Percentiles rank a stretch among this genome's conserved stretches.
Conservation (phyloP, 2,329 filamentous ascomycete genomes). For the Nemania serpens region DNA sequence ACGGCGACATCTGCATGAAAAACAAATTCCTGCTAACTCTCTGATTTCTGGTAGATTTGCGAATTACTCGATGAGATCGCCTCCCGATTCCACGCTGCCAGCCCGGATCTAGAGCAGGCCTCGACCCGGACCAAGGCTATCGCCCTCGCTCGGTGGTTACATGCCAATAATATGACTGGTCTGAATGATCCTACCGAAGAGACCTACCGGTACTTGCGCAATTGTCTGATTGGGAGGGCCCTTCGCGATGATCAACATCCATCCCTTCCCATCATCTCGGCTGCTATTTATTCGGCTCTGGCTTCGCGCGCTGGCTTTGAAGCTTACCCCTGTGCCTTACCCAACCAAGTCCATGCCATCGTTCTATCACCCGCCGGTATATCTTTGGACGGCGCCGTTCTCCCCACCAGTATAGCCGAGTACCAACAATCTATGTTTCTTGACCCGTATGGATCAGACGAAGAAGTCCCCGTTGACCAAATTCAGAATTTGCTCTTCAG, state of each 20-base stretch:
- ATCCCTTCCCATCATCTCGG: conserved; percentile 84
- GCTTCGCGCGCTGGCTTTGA: conserved; percentile 75
- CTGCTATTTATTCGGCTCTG: conserved; percentile 82
- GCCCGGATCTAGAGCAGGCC: conserved; percentile 58
- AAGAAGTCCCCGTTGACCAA: conserved; percentile 65
- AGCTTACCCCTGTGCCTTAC: conserved; percentile 79
- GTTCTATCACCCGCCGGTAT: conserved; percentile 65
- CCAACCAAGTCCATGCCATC: conserved; percentile 83
- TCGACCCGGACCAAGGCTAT: conserved; percentile 71
- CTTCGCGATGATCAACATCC: conserved; percentile 74
- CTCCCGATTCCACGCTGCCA: conserved; percentile 55
- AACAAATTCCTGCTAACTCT: not conserved
- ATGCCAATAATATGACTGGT: conserved; percentile 70
- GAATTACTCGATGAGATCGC: conserved; percentile 69
- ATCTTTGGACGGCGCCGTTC: conserved; percentile 60
- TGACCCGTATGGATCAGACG: conserved; percentile 75
- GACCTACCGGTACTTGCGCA: conserved; percentile 79
- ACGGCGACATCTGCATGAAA: not conserved
- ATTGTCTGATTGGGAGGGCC: conserved; percentile 86
- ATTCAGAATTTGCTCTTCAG: conserved; percentile 64
- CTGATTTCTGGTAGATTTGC: conserved; percentile 54
- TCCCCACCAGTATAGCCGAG: conserved; percentile 47
- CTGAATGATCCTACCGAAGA: conserved; percentile 61
- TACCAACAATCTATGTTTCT: conserved; percentile 71
- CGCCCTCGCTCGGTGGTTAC: conserved; percentile 71